Evolutionary conservation across 1,284 basidiomycete genomes (phyloP).

Genomic region (Malassezia equina): DNA sequence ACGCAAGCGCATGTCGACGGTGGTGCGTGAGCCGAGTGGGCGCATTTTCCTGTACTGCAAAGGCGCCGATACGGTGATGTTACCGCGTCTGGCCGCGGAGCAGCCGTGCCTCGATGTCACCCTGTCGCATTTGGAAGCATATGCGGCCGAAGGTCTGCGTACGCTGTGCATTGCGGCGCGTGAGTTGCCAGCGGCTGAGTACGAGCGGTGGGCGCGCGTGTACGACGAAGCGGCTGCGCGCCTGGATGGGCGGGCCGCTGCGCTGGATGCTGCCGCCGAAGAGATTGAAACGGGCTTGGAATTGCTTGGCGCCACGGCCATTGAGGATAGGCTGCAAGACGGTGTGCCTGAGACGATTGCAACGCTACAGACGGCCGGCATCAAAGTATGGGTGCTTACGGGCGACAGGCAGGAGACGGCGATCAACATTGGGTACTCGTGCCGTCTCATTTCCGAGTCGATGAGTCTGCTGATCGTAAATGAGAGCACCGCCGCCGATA

Average conservation of each 20-base stretch:
- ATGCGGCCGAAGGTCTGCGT: constrained; percentile 83
- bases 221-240: constrained; percentile 86
- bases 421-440: constrained; percentile 97
- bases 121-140: constrained; percentile 67
- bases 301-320: constrained; percentile 87
- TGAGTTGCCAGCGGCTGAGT: constrained; percentile 81
- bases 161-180: constrained; percentile 93
- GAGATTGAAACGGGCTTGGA: constrained; percentile 88
- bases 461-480: constrained; percentile 95
- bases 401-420: constrained; percentile 98
- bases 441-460: constrained; percentile 87
- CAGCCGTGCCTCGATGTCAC: constrained; percentile 81
- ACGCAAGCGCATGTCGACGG: constrained; percentile 91
- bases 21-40: constrained; percentile 77
- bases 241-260: constrained; percentile 82
- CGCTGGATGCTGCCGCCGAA: constrained; percentile 86
- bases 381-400: constrained; percentile 98
- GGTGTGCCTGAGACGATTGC: constrained; percentile 97
- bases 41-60: constrained; percentile 92
- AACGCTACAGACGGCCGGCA: constrained; percentile 91
- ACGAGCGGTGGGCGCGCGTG: constrained; percentile 72
- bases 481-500: constrained; percentile 72
- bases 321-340: constrained; percentile 97
- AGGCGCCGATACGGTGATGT: constrained; percentile 87
- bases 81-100: constrained; percentile 33